Base-by-base conservation (phyloP, 352 stramenopile genomes). In the Phytopythium chamaehyphon region DNA sequence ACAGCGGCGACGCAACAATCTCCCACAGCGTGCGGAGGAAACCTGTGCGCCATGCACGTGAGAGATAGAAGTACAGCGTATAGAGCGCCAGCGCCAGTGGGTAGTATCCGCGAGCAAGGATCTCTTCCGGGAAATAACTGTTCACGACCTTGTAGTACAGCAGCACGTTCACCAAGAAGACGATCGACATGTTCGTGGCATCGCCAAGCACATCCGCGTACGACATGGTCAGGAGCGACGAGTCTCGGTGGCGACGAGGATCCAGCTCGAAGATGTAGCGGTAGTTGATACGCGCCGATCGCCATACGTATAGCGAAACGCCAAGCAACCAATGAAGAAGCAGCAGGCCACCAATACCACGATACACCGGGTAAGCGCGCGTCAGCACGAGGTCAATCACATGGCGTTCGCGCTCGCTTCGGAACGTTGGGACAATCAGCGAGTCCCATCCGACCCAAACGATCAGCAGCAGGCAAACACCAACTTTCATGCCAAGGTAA, bases 141-240 rank as follows among this genome's bases (percentile, higher is more conserved):
- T 95, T 95, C 61, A 90, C 80, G 19, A 96, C 90, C 76, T 99
- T 98, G 86, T 98, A 98, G 66, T 99, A 99, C 21, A 98, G 70
- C 48, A 99, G 76, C 71, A 98, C 88, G 51, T 93, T 90, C 11
- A 96, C 60, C 10, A 98, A 66, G 63, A 96, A 99, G 3, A 98
- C 78, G 39, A 99, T 96, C 16, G 88, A 97, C 69, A 98, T 96
- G 67, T 98, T 96, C 28, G 96, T 96, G 12, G 93, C 93, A 67
- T 98, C 91, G 59, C 95, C 96, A 56, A 98, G 98, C 22, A 98
- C 96, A 52, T 90, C 72, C 57, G 81, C 66, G 88, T 88, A 75
- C 69, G 86, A 67, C 64, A 96, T 90, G 61, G 63, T 84, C 28
- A 51, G 45, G 26, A 51, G 28, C 15, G 45, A 51, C 45, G 45